Evolutionary conservation across 352 stramenopile genomes (phyloP), one percentile per base, ranked within the genome.

Genomic region (Globisporangium sylvaticum): DNA sequence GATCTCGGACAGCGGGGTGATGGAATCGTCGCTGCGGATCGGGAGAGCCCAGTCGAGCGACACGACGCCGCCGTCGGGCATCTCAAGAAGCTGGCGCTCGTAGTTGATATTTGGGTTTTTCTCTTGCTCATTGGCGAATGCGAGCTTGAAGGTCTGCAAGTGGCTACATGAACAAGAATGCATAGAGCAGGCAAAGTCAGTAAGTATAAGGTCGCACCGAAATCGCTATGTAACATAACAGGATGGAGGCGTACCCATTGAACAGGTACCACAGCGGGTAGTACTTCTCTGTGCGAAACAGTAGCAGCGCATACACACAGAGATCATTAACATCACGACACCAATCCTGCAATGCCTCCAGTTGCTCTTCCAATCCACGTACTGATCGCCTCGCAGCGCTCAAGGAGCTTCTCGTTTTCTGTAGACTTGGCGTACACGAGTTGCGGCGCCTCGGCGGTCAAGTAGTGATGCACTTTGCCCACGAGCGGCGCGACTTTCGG

Each of bases 211-310:
- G 27, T 50, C 53, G n/a, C 29, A 32, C 29, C 29, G 29, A 32
- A 32, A 32, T 32, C 29, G 29, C 29, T 32, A 3, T 32, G 8
- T 7, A 32, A 32, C 29, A 3, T 32, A n/a, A n/a, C 24, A 24
- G 6, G 32, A 59, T 24, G 24, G 46, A n/a, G 58, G 5, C 24
- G 32, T 58, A 78, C 72, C 79, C 80, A 59, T 88, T 88, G 55
- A 84, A 84, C 27, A 89, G 70, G 54, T 86, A 76, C 80, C 77
- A 87, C 18, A 80, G 70, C 53, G 83, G 75, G 42, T 81, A 82
- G 71, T 88, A 91, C 54, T 73, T 68, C 14, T 81, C 72, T 81
- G 60, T 24, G 20, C 42, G 10, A 37, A 32, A 32, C 29, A 32
- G 8, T 39, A 59, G 24, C 53, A 55, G 27, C n/a, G 20, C 8